phyloP scores from a whole-genome alignment of 148 eudicot genomes.

The Chenopodium formosanum region DNA sequence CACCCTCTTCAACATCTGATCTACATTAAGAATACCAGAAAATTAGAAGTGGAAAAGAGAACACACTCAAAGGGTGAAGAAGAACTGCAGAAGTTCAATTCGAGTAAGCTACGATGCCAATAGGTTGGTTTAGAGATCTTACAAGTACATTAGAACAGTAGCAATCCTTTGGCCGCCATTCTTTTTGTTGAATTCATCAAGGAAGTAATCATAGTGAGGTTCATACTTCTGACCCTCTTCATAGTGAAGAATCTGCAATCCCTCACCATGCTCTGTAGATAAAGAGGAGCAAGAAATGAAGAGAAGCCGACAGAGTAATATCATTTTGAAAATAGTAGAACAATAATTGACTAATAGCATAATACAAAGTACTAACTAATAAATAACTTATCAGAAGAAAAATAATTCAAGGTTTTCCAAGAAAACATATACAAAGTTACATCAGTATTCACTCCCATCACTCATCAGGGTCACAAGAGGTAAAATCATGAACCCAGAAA shows the following conservation, averaged over 20 bases:
- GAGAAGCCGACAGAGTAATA: neutral
- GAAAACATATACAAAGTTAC: neutral
- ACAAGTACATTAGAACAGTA: slow-evolving; percentile 72
- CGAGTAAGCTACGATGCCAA: neutral
- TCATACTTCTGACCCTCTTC: slow-evolving; percentile 79
- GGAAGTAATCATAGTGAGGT: slow-evolving; percentile 72
- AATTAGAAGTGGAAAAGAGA: neutral
- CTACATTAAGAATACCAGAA: slow-evolving; percentile 30
- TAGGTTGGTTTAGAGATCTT: slow-evolving; percentile 28
- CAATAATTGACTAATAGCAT: too few relatives aligned
- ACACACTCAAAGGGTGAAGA: neutral
- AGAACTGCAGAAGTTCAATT: neutral
- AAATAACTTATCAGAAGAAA: neutral
- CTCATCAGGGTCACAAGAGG: neutral
- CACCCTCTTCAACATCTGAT: slow-evolving; percentile 85
- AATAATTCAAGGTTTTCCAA: neutral
- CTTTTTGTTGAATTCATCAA: slow-evolving; percentile 62
- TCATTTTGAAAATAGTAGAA: neutral
- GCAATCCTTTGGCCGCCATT: slow-evolving; percentile 84
- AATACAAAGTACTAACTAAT: too few relatives aligned
- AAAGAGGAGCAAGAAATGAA: neutral
- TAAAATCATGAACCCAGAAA: neutral
- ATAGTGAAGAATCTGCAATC: slow-evolving; percentile 74
- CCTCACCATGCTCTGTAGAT: slow-evolving; percentile 56
- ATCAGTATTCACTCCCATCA: neutral